These are phyloP conservation scores for Planoprotostelium fungivorum DNA, from an alignment of 78 protist species.

Conservation along the genomic window DNA sequence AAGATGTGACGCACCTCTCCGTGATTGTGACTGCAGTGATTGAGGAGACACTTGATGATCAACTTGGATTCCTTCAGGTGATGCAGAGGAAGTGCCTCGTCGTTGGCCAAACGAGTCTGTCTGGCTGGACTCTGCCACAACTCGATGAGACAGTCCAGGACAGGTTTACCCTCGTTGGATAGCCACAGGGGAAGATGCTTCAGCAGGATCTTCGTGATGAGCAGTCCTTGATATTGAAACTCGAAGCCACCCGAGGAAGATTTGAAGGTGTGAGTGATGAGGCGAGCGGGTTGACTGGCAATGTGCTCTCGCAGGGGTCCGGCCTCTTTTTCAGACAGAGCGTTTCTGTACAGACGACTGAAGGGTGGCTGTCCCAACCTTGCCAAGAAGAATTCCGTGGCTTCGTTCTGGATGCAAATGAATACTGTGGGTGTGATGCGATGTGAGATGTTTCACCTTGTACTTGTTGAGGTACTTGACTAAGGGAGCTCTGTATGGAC, in stretches of 20 bases:
- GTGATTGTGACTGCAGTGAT: conserved; percentile 38
- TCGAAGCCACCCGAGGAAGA: not conserved
- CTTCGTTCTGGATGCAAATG: not conserved
- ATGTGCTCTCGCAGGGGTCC: not conserved
- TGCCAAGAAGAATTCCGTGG: not conserved
- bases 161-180: not conserved
- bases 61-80: conserved; percentile 60
- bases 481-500: conserved; percentile 74
- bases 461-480: conserved; percentile 60
- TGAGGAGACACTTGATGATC: conserved; percentile 68
- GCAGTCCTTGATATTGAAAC: conserved; percentile 1
- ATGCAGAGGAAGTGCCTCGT: conserved; percentile 5
- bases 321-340: not conserved
- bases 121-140: not conserved
- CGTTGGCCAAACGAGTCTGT: not conserved
- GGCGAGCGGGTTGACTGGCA: not conserved
- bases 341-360: not conserved
- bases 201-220: not conserved
- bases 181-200: not conserved
- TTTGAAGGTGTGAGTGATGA: not conserved
- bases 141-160: conserved; percentile 1
- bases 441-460: not conserved
- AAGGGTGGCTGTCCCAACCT: not conserved
- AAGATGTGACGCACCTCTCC: conserved; percentile 25
- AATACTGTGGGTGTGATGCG: not conserved